These are phyloP conservation scores for Fusarium buxicola DNA, from an alignment of 2,329 filamentous ascomycete species.

Conservation along the genomic window DNA sequence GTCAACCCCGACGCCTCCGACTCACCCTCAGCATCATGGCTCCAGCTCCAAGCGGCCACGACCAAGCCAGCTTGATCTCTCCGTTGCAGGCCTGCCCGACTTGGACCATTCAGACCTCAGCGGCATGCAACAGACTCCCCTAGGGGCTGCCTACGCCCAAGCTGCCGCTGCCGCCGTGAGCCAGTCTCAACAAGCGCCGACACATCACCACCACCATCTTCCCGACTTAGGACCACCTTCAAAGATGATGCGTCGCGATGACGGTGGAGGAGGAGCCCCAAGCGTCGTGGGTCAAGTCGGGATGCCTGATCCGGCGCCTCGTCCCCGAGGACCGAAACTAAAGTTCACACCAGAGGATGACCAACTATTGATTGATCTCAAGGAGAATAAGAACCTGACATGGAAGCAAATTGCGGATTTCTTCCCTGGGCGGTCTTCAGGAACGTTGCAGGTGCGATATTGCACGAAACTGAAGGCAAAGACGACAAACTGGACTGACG, in stretches of 20 bases:
- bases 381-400: slow-evolving; percentile 93
- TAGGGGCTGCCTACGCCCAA: slow-evolving; percentile 65
- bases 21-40: slow-evolving; percentile 47
- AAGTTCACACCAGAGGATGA: slow-evolving; percentile 97
- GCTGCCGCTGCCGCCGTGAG: slow-evolving; percentile 50
- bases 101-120: slow-evolving; percentile 68
- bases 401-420: slow-evolving; percentile 99
- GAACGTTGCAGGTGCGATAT: slow-evolving; percentile 92
- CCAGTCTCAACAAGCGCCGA: slow-evolving; percentile 59
- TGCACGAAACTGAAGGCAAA: slow-evolving; percentile 96
- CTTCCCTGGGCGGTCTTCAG: slow-evolving; percentile 90
- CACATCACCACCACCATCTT: slow-evolving; percentile 84
- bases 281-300: slow-evolving; percentile 87
- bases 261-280: slow-evolving; percentile 71
- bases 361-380: slow-evolving; percentile 85
- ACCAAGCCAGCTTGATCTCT: slow-evolving; percentile 70
- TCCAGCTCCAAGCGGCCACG: slow-evolving; percentile 63
- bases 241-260: slow-evolving; percentile 74
- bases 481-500: slow-evolving; percentile 92
- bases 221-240: slow-evolving; percentile 78
- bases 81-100: slow-evolving; percentile 61
- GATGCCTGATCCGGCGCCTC: slow-evolving; percentile 85
- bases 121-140: slow-evolving; percentile 64
- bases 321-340: slow-evolving; percentile 87
- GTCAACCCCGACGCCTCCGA: slow-evolving; percentile 54